Conservation (phyloP, 352 stramenopile species). For the Phytophthora idaei region DNA sequence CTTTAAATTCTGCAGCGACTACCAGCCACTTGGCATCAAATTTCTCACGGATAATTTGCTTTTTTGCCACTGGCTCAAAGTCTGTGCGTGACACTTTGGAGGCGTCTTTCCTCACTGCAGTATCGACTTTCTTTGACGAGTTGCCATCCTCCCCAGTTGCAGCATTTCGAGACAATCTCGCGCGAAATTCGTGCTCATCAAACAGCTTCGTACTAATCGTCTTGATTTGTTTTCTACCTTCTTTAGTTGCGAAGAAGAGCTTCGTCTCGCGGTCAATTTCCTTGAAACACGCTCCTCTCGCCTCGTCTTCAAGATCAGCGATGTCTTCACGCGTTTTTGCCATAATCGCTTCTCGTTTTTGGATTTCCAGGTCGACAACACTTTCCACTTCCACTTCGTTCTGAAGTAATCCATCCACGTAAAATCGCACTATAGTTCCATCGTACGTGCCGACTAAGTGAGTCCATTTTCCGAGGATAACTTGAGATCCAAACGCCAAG, state of each 20-base stretch:
- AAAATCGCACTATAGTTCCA: slow-evolving; percentile 84
- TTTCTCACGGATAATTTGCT: slow-evolving; percentile 74
- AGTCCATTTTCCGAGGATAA: slow-evolving; percentile 79
- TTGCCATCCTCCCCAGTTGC: not conserved
- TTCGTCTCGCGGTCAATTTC: slow-evolving; percentile 72
- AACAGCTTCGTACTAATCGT: slow-evolving; percentile 66
- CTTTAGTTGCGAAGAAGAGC: slow-evolving; percentile 70
- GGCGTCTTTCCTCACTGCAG: slow-evolving; percentile 54
- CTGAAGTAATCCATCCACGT: slow-evolving; percentile 75
- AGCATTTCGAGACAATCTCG: slow-evolving; percentile 61
- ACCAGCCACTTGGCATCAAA: slow-evolving; percentile 68
- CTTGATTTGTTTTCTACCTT: slow-evolving; percentile 73
- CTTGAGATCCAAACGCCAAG: slow-evolving; percentile 49
- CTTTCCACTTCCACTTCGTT: slow-evolving; percentile 77
- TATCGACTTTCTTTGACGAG: slow-evolving; percentile 8
- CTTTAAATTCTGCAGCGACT: slow-evolving; percentile 65
- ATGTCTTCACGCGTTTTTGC: slow-evolving; percentile 82
- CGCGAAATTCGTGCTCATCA: slow-evolving; percentile 86
- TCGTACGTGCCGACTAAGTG: slow-evolving; percentile 91
- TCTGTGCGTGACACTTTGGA: slow-evolving; percentile 69
- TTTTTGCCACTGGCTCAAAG: slow-evolving; percentile 85
- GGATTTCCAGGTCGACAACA: slow-evolving; percentile 72
- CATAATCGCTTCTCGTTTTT: slow-evolving; percentile 66
- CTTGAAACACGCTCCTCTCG: slow-evolving; percentile 73
- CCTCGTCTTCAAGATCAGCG: slow-evolving; percentile 74